phyloP scores from a whole-genome alignment of 176 grass and related monocot genomes.

The Rhipidocladum racemiflorum region DNA sequence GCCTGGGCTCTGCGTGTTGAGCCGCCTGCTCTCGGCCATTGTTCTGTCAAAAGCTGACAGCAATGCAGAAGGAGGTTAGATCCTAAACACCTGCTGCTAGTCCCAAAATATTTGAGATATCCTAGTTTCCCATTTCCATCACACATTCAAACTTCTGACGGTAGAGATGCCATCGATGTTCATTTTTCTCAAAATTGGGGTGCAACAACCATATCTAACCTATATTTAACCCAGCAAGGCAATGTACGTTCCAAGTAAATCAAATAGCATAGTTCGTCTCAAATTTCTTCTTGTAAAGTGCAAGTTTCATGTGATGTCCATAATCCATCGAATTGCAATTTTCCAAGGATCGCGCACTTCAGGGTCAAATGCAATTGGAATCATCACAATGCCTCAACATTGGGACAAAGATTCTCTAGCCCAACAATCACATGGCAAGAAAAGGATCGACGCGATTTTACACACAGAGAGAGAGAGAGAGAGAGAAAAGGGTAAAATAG shows the following conservation, averaged over 20 bases:
- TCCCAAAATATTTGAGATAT: neutral
- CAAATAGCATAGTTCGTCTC: neutral
- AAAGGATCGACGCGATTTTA: neutral
- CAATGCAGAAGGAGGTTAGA: neutral
- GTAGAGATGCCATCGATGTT: neutral
- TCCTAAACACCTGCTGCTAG: neutral
- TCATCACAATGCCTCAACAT: neutral
- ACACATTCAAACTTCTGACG: neutral
- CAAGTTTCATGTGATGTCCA: neutral
- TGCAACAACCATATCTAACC: neutral
- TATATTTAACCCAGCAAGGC: neutral
- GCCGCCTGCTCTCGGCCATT: constrained; percentile 42
- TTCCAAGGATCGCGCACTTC: neutral
- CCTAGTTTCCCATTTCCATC: neutral
- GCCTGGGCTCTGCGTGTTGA: constrained; percentile 31
- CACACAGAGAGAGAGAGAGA: neutral
- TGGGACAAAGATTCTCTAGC: neutral
- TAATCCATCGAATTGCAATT: neutral
- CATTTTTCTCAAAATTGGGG: neutral
- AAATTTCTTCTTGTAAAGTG: neutral
- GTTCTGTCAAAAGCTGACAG: constrained; percentile 2
- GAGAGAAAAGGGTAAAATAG: neutral
- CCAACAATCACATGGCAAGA: neutral
- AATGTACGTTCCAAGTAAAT: neutral
- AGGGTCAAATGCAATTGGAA: neutral